phyloP scores from a whole-genome alignment of 2,329 filamentous ascomycete species.

The Ilyonectria mors-panacis region DNA sequence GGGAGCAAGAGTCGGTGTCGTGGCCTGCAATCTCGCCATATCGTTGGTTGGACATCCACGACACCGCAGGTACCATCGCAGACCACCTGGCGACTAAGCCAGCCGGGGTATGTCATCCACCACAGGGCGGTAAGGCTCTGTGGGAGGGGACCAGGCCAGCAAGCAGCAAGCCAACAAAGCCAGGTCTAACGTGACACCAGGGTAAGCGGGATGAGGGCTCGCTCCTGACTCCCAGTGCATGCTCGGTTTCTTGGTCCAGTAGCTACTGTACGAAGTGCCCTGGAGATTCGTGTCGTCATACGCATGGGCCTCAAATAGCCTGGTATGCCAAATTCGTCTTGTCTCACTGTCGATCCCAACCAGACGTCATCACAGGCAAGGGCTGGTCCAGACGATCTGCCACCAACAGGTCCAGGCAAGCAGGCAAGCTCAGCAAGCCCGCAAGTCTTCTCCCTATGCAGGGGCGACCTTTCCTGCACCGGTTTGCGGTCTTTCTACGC shows the following conservation, averaged over 20 bases:
- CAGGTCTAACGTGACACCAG: constrained; percentile 32
- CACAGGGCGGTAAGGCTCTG: constrained; percentile 29
- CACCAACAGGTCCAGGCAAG: constrained; percentile 11
- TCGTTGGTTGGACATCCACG: constrained; percentile 20
- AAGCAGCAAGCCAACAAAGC: constrained; percentile 21
- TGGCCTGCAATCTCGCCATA: constrained; percentile 20
- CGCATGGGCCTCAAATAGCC: constrained; percentile 14
- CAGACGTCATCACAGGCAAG: constrained; percentile 24
- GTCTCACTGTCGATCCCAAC: constrained; percentile 18
- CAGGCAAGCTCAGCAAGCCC: neutral
- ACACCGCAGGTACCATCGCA: constrained; percentile 31
- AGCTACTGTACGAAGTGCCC: neutral
- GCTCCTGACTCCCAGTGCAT: constrained; percentile 8
- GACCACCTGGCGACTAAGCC: constrained; percentile 26
- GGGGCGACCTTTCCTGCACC: constrained; percentile 25
- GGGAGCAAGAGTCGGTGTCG: constrained; percentile 19
- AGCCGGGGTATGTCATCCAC: constrained; percentile 31
- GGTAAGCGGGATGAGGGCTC: constrained; percentile 19
- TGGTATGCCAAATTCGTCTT: constrained; percentile 16
- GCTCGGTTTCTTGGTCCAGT: neutral
- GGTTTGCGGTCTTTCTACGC: constrained; percentile 25
- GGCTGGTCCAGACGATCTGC: constrained; percentile 14
- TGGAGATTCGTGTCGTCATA: constrained; percentile 29
- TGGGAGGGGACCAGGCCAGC: constrained; percentile 16
- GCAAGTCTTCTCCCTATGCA: constrained; percentile 19